A percentile compares a stretch with the other conserved stretches of the same genome.
These are phyloP conservation scores for Mycena capillaripes DNA, from an alignment of 768 basidiomycete genomes.

Conservation along the genomic window DNA sequence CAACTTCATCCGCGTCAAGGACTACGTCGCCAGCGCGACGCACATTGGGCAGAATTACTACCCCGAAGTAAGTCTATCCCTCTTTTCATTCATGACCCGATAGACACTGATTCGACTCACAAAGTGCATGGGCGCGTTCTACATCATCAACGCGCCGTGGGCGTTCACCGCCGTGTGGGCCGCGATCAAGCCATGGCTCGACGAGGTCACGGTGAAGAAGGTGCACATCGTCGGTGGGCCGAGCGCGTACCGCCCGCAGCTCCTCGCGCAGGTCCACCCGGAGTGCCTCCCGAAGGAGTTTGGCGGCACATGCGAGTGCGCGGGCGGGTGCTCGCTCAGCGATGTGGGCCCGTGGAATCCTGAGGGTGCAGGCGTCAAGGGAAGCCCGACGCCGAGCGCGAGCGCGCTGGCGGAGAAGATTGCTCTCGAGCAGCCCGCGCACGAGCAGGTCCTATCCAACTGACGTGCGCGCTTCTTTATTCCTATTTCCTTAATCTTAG, in stretches of 20 bases:
- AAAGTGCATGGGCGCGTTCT: slow-evolving; percentile 91
- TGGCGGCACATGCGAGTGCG: slow-evolving; percentile 86
- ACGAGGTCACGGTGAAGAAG: slow-evolving; percentile 94
- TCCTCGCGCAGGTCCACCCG: slow-evolving; percentile 85
- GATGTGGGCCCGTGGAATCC: slow-evolving; percentile 35
- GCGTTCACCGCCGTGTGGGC: slow-evolving; percentile 91
- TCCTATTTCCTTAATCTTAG: slow-evolving; percentile 4
- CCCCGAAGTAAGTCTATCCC: slow-evolving; percentile 58
- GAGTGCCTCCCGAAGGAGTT: slow-evolving; percentile 89
- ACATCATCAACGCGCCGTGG: slow-evolving; percentile 98
- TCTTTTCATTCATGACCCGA: too few relatives aligned
- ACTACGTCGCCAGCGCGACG: slow-evolving; percentile 85
- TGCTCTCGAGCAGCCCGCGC: slow-evolving; percentile 6
- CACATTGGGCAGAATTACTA: slow-evolving; percentile 92
- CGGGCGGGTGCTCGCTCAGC: slow-evolving; percentile 86
- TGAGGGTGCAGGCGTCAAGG: background rate
- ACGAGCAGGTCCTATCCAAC: slow-evolving; percentile 24
- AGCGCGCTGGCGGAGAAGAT: slow-evolving; percentile 27
- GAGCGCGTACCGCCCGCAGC: slow-evolving; percentile 73
- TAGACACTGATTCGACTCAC: too few relatives aligned
- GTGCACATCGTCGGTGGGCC: slow-evolving; percentile 83
- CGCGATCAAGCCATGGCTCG: slow-evolving; percentile 93
- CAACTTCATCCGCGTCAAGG: slow-evolving; percentile 93
- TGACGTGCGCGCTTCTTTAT: too few relatives aligned
- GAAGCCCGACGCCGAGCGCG: slow-evolving; percentile 6